A percentile compares a stretch with the other conserved stretches of the same genome.
Conservation (phyloP, 2,329 filamentous ascomycete species). For the Aureobasidium leucospermi region DNA sequence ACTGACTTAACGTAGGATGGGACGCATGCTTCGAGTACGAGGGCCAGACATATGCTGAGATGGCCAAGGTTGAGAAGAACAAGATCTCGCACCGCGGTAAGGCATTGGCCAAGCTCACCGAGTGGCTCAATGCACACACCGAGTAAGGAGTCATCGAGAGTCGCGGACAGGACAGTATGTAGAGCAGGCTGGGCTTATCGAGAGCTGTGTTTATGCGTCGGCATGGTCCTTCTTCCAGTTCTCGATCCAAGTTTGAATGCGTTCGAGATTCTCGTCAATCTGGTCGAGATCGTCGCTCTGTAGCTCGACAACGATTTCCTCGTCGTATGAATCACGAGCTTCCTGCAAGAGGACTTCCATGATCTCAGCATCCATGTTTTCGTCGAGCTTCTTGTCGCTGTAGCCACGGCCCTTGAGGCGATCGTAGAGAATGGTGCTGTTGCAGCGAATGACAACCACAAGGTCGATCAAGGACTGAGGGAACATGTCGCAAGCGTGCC, state of each 20-base stretch:
- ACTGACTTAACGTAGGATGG: conserved; percentile 60
- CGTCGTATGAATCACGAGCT: conserved; percentile 76
- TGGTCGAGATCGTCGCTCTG: conserved; percentile 74
- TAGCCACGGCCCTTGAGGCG: conserved; percentile 73
- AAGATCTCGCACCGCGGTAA: conserved; percentile 83
- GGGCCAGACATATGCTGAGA: conserved; percentile 89
- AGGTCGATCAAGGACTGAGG: conserved; percentile 91
- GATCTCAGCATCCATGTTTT: conserved; percentile 95
- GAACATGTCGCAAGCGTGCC: conserved; percentile 96
- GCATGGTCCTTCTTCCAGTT: conserved; percentile 69
- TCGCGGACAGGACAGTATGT: background rate
- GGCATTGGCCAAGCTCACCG: conserved; percentile 78
- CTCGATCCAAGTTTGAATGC: conserved; percentile 73
- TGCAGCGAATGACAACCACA: conserved; percentile 80
- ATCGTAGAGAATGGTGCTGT: conserved; percentile 77
- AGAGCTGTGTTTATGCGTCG: conserved; percentile 4
- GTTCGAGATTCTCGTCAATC: conserved; percentile 80
- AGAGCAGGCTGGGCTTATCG: background rate
- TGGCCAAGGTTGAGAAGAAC: conserved; percentile 85
- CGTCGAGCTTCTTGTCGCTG: conserved; percentile 78
- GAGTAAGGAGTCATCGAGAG: background rate
- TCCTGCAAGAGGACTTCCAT: conserved; percentile 93
- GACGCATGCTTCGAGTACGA: conserved; percentile 94
- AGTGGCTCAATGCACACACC: conserved; percentile 49
- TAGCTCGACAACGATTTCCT: conserved; percentile 83